Percentiles rank a stretch among this genome's conserved stretches.
Conservation (phyloP, 2,329 filamentous ascomycete species). For the Alternaria sp. region DNA sequence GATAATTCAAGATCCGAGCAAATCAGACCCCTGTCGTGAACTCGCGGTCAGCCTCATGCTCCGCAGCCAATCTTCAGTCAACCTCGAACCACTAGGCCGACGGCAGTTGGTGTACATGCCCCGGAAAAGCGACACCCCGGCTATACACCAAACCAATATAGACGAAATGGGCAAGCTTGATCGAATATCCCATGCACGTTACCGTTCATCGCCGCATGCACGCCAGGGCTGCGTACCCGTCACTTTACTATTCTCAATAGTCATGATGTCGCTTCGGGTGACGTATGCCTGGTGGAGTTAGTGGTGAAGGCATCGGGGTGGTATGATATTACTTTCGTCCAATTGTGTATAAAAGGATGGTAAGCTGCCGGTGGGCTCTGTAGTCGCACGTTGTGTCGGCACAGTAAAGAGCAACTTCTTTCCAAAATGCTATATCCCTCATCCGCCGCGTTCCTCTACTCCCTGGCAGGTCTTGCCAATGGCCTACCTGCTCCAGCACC, state of each 20-base stretch:
- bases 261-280: slow-evolving; percentile 2
- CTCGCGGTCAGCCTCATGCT: background rate
- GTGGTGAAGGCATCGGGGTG: background rate
- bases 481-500: slow-evolving; percentile 11
- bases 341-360: background rate
- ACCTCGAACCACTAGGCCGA: background rate
- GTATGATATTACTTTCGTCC: background rate
- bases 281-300: background rate
- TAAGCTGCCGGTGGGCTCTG: background rate
- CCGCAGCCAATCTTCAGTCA: background rate
- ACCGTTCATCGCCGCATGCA: background rate
- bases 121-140: background rate
- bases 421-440: slow-evolving; percentile 1
- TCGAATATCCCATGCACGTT: background rate
- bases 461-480: slow-evolving; percentile 2
- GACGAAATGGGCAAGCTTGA: background rate
- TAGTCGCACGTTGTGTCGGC: background rate
- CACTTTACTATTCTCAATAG: background rate
- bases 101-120: background rate
- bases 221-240: background rate
- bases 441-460: background rate
- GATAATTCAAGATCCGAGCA: background rate
- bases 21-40: background rate
- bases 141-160: background rate
- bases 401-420: background rate